These are phyloP conservation scores for Neurospora sp. DNA, from an alignment of 495 filamentous ascomycete genomes.

Conservation along the genomic window DNA sequence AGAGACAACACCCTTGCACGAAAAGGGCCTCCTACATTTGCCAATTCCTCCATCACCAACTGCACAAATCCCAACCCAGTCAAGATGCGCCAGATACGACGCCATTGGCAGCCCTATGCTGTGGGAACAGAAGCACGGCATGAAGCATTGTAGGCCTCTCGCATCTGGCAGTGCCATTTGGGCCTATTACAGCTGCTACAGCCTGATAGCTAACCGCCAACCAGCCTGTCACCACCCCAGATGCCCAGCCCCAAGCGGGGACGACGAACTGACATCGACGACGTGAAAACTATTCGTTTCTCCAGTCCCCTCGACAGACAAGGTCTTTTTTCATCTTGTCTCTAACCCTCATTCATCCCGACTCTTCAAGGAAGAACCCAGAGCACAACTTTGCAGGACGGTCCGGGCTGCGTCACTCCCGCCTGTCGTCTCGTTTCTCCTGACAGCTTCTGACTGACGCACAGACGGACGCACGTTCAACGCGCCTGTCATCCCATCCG, in stretches of 20 bases:
- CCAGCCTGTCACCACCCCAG: not conserved
- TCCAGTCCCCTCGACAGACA: not conserved
- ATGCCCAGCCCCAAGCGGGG: not conserved
- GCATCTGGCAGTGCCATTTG: not conserved
- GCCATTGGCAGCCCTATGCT: not conserved
- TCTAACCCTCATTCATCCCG: not conserved
- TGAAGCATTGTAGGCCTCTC: not conserved
- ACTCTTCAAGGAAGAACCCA: not conserved
- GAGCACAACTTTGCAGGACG: not conserved
- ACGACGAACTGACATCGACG: not conserved
- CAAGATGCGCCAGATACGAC: not conserved
- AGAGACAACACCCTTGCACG: not conserved
- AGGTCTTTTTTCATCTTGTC: not conserved
- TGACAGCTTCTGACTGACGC: too few relatives aligned
- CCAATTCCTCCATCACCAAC: not conserved
- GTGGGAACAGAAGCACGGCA: not conserved
- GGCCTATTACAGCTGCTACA: not conserved
- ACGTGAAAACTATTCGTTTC: too few relatives aligned
- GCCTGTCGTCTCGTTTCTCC: too few relatives aligned
- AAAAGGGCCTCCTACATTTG: not conserved
- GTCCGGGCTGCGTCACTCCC: too few relatives aligned
- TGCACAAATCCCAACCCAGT: not conserved
- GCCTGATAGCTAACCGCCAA: not conserved
- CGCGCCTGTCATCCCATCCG: not conserved
- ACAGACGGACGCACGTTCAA: too few relatives aligned